phyloP scores from a whole-genome alignment of 805 yeast species.

The Kodamaea kaohsiungensis region DNA sequence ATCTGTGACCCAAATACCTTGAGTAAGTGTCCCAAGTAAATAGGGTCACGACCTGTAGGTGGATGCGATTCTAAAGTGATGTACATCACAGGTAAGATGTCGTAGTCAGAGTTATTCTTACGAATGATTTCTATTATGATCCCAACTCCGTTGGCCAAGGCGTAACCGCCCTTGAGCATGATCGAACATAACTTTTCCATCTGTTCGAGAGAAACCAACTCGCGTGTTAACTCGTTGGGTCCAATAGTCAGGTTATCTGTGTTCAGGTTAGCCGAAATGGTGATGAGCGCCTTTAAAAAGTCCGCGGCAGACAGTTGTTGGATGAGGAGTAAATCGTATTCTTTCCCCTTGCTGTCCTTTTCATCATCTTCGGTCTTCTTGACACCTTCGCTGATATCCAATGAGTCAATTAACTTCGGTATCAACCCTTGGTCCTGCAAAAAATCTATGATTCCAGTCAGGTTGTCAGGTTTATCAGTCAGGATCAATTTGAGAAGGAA shows the following conservation, averaged over 20 bases:
- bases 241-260: constrained; percentile 48
- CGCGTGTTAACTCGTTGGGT: constrained; percentile 47
- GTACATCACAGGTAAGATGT: constrained; percentile 45
- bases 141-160: constrained; percentile 51
- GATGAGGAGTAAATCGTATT: constrained; percentile 24
- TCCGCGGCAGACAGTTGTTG: constrained; percentile 47
- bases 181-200: constrained; percentile 38
- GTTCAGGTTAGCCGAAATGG: constrained; percentile 47
- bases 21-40: constrained; percentile 45
- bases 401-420: constrained; percentile 33
- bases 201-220: constrained; percentile 39
- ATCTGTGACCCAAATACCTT: constrained; percentile 41
- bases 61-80: constrained; percentile 48
- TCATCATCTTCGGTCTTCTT: constrained; percentile 11
- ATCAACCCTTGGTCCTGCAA: constrained; percentile 43
- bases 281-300: constrained; percentile 45
- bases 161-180: constrained; percentile 48
- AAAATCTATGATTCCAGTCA: constrained; percentile 48
- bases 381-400: constrained; percentile 21
- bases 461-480: constrained; percentile 48
- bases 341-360: constrained; percentile 6
- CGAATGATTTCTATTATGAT: constrained; percentile 47
- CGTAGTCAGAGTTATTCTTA: constrained; percentile 48
- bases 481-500: constrained; percentile 44
- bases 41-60: constrained; percentile 50